Evolutionary conservation across 2,329 filamentous ascomycete genomes (phyloP).

Genomic region (Leptosphaerulina australis): DNA sequence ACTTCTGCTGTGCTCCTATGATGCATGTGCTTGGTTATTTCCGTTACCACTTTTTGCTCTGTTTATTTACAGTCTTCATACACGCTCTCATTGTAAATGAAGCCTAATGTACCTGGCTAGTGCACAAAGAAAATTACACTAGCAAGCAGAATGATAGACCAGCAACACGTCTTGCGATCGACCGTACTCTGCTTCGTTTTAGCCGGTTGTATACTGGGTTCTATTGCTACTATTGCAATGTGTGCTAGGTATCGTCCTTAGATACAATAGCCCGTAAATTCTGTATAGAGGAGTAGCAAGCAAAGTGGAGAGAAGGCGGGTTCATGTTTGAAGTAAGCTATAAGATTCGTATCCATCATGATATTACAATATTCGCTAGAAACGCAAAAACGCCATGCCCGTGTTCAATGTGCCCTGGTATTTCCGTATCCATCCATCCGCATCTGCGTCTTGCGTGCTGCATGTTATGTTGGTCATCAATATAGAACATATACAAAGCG

Average conservation of each 20-base stretch:
- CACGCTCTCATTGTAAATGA: no score
- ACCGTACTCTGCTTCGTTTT: no score
- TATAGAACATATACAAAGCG: constrained; percentile 19
- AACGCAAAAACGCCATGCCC: constrained; percentile 4
- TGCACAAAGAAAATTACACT: no score
- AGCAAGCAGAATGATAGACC: no score
- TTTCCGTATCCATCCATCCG: neutral
- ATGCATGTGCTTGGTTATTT: neutral
- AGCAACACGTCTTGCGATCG: no score
- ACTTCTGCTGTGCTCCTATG: neutral
- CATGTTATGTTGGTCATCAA: constrained; percentile 13
- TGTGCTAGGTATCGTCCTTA: no score
- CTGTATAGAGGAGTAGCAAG: neutral
- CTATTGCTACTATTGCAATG: no score
- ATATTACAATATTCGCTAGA: constrained; percentile 8
- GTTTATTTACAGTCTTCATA: no score
- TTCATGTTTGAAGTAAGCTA: neutral
- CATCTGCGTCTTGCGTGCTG: constrained; percentile 9
- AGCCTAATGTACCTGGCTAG: no score
- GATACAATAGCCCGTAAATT: no score
- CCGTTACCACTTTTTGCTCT: neutral
- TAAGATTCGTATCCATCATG: constrained; percentile 15
- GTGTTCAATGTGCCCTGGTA: constrained; percentile 1
- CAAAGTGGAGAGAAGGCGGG: neutral
- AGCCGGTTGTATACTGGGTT: no score